These are phyloP conservation scores for Euryodendron excelsum DNA, from an alignment of 148 eudicot species.

Conservation along the genomic window DNA sequence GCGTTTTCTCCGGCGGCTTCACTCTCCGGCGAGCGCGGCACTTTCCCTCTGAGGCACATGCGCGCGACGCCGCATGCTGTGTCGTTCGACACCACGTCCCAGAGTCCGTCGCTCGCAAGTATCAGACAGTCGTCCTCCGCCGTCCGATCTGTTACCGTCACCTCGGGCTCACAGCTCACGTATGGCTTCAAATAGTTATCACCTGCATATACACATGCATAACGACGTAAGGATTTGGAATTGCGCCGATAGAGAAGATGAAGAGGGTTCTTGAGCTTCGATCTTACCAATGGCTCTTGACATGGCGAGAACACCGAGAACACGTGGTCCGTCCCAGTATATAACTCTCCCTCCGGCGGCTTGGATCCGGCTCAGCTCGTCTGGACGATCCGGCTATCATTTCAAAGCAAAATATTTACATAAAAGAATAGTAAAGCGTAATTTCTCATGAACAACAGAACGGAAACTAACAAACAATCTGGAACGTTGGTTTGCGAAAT, in stretches of 20 bases:
- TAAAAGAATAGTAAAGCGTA: neutral
- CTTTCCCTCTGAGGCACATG: conserved; percentile 55
- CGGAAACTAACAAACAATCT: neutral
- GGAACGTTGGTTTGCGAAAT: neutral
- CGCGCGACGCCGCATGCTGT: conserved; percentile 72
- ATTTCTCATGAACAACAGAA: too few species aligned
- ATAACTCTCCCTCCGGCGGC: conserved; percentile 78
- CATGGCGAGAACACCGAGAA: conserved; percentile 81
- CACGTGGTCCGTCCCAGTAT: conserved; percentile 71
- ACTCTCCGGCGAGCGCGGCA: conserved; percentile 8
- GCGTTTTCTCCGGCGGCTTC: conserved; percentile 17
- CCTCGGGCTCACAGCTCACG: conserved; percentile 73
- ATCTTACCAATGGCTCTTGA: conserved; percentile 85
- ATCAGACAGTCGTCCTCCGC: conserved; percentile 71
- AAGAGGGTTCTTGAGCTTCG: neutral
- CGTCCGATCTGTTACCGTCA: conserved; percentile 54
- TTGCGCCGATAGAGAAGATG: neutral
- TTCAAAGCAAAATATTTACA: neutral
- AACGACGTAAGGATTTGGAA: neutral
- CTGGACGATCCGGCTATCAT: conserved; percentile 78
- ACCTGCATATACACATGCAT: conserved; percentile 33
- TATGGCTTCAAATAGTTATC: conserved; percentile 84
- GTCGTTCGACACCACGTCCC: conserved; percentile 83
- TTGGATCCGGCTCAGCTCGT: conserved; percentile 69
- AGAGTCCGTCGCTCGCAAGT: conserved; percentile 78